A percentile compares a stretch with the other conserved stretches of the same genome.
phyloP scores from a whole-genome alignment of 1,139 yeast genomes.

The Kodamaea ohmeri region DNA sequence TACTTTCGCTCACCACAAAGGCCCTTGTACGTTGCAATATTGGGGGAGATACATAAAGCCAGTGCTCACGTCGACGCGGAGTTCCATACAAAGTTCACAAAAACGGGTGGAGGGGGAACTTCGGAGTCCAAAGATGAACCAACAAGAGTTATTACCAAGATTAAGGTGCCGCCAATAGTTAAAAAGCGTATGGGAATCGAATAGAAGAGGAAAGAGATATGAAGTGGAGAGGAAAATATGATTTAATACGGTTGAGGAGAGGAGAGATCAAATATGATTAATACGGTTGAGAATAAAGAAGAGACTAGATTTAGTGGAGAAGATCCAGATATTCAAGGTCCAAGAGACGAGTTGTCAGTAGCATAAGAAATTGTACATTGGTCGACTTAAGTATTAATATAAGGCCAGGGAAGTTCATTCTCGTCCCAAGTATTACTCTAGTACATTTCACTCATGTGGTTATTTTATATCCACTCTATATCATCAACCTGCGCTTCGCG shows the following conservation, averaged over 20 bases:
- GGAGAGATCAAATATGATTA: too few species aligned
- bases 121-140: constrained; percentile 1
- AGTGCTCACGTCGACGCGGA: constrained; percentile 8
- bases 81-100: constrained; percentile 11
- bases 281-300: too few species aligned
- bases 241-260: too few species aligned
- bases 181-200: constrained; percentile 8
- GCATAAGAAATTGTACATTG: too few species aligned
- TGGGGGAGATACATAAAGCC: constrained; percentile 6
- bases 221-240: neutral
- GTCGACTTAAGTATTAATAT: too few species aligned
- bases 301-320: too few species aligned
- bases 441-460: too few species aligned
- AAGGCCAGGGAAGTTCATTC: too few species aligned
- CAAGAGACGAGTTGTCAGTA: too few species aligned
- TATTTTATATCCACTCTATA: neutral
- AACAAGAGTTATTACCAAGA: constrained; percentile 4
- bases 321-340: too few species aligned
- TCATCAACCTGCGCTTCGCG: constrained; percentile 29
- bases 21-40: constrained; percentile 5
- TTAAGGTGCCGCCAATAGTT: constrained; percentile 11
- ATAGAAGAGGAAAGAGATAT: neutral
- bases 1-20: constrained; percentile 4
- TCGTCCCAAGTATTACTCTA: too few species aligned
- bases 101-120: neutral